Conservation (phyloP, 257 asterid species). For the Leptodermis oblonga region DNA sequence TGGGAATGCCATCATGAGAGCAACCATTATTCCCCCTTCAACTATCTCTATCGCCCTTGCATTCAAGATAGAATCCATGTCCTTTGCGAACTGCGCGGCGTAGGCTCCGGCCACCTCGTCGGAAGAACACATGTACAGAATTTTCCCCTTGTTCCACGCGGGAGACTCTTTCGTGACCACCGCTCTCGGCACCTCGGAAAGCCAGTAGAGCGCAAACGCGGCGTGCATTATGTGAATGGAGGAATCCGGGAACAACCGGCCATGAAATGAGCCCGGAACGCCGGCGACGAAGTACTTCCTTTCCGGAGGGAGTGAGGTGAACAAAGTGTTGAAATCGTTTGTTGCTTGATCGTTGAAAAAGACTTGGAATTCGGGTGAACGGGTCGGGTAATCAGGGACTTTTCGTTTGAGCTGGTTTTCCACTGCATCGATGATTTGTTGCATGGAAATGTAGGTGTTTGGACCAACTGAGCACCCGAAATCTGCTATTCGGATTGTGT, state of each 20-base stretch:
- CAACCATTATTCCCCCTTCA: slow-evolving; percentile 8
- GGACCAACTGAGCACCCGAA: slow-evolving; percentile 22
- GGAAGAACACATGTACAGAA: slow-evolving; percentile 5
- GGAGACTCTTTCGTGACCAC: slow-evolving; percentile 11
- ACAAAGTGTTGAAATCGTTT: slow-evolving; percentile 26
- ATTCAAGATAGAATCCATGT: no score
- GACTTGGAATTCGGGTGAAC: slow-evolving; percentile 15
- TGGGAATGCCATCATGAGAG: neutral
- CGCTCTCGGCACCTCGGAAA: slow-evolving; percentile 20
- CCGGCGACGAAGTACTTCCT: no score
- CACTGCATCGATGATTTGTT: no score
- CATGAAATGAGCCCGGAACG: slow-evolving; percentile 21
- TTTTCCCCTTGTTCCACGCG: slow-evolving; percentile 17
- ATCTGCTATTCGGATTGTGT: slow-evolving; percentile 14
- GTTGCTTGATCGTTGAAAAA: slow-evolving; percentile 19
- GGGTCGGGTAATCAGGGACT: no score
- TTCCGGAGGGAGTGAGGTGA: slow-evolving; percentile 4
- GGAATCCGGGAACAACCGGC: slow-evolving; percentile 13
- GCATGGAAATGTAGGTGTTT: no score
- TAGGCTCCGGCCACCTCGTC: slow-evolving; percentile 14
- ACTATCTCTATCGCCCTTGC: slow-evolving; percentile 24
- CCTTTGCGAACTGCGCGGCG: no score
- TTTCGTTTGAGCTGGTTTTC: no score
- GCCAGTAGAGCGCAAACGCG: slow-evolving; percentile 25
- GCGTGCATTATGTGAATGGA: slow-evolving; percentile 8